A percentile compares a stretch with the other conserved stretches of the same genome.
phyloP scores from a whole-genome alignment of 1,284 basidiomycete species.

The Exobasidium cylindrosporum region DNA sequence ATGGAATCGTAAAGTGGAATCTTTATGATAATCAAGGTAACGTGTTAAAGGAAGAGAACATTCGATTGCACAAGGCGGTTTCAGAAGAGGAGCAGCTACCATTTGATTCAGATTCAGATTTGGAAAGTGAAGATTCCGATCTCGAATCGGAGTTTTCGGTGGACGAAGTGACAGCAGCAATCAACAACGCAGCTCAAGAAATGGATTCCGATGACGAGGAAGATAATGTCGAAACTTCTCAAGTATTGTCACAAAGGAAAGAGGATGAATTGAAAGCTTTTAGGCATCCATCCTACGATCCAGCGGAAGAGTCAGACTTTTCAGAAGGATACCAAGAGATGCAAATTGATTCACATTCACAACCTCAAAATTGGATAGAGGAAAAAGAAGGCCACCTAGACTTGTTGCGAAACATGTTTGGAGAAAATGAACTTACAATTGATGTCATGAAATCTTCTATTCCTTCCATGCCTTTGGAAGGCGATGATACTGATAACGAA shows the following conservation, averaged over 20 bases:
- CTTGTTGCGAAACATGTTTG: conserved; percentile 56
- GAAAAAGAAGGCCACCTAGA: conserved; percentile 15
- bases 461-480: background rate
- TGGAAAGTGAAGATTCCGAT: background rate
- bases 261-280: background rate
- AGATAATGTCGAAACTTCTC: background rate
- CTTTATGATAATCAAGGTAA: conserved; percentile 23
- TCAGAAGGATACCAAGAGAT: conserved; percentile 49
- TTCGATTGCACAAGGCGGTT: background rate
- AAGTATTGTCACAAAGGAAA: background rate
- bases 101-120: background rate
- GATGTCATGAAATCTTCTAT: background rate
- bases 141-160: conserved; percentile 23
- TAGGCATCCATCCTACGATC: conserved; percentile 19
- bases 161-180: conserved; percentile 24
- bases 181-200: background rate
- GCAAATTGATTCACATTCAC: background rate
- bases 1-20: background rate
- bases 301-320: conserved; percentile 36
- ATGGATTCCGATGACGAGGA: conserved; percentile 4
- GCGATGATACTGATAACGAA: conserved; percentile 4
- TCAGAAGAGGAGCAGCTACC: background rate
- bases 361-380: background rate
- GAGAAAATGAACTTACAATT: conserved; percentile 22
- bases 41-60: conserved; percentile 30